Base-by-base conservation (phyloP, 2,329 filamentous ascomycete genomes). In the Aspergillus pseudoglaucus region DNA sequence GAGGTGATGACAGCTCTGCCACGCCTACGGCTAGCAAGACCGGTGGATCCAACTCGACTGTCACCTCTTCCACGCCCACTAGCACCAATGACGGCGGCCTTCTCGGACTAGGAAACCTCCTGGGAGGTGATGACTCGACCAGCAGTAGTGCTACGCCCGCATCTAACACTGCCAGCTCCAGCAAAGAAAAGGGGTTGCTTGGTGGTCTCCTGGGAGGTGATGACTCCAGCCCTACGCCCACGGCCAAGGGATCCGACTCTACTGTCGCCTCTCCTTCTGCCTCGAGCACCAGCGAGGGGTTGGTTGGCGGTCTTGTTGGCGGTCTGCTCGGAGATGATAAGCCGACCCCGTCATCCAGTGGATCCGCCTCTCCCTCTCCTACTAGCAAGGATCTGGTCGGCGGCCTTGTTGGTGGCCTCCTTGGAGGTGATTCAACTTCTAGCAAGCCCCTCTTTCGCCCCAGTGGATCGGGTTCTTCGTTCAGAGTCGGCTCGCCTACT, bases 261-360 rank as follows among this genome's bases (percentile, higher is more conserved):
- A 17, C 40, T 38, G 35, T 38, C 15, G n/a, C 35, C 5, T 6
- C 35, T 6, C n/a, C 35, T 15, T 10, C 35, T 5, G n/a, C 40
- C 10, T 42, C 40, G 14, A 42, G 40, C 40, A 18, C 37, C 37
- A 39, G 37, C 37, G 17, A 39, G 18, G 37, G 37, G 22, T 18
- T 39, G 9, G 15, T 39, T 17, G 37, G 15, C 10, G 37, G 37
- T 6, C 17, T 39, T 5, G 37, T 39, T 4, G 37, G 37, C 17
- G 17, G 37, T 10, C 37, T 39, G n/a, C 37, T 39, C 37, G 37
- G 37, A 18, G 37, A 20, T 39, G 37, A 39, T 48, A 46, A 27
- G 37, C 48, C 5, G 7, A 41, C 39, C 18, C 39, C 39, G 17
- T 38, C 32, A 14, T 46, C 48, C 17, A 45, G 48, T n/a, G 33